Evolutionary conservation across 2,329 filamentous ascomycete genomes (phyloP).

Genomic region (Pseudogymnoascus sp.): DNA sequence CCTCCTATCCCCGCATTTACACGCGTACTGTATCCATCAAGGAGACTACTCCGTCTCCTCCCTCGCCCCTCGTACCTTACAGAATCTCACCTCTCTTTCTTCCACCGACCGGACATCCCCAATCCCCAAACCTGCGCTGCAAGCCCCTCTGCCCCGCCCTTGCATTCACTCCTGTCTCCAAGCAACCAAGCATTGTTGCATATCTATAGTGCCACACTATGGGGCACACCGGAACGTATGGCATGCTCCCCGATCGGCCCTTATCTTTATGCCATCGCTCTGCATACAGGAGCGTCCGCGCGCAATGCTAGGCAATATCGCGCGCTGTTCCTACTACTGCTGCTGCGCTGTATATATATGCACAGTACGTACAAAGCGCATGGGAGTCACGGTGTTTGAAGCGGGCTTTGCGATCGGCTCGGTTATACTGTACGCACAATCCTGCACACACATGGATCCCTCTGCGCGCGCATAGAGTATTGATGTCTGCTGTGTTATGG

Average conservation of each 20-base stretch:
- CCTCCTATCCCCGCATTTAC: background rate
- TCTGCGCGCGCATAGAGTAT: background rate
- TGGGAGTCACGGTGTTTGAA: background rate
- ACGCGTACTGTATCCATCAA: background rate
- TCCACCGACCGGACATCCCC: background rate
- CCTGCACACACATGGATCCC: background rate
- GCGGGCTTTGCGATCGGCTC: background rate
- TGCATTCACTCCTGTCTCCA: background rate
- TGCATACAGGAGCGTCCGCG: background rate
- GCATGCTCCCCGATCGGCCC: background rate
- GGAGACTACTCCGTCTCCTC: background rate
- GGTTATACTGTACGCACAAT: background rate
- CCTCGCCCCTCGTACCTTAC: background rate
- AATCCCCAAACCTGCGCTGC: background rate
- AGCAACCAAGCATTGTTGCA: conserved; percentile 1
- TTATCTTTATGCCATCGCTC: background rate
- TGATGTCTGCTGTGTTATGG: background rate
- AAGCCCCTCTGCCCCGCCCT: background rate
- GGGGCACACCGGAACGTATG: background rate
- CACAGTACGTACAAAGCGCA: background rate
- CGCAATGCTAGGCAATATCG: conserved; percentile 1
- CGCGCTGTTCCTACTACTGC: background rate
- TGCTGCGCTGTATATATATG: background rate
- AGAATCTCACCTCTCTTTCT: background rate
- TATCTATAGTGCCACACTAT: conserved; percentile 4